Evolutionary conservation across 192 early-diverging fungal species (phyloP), one percentile per base, ranked within the genome.

Genomic region (Dimargaris xerosporica): DNA sequence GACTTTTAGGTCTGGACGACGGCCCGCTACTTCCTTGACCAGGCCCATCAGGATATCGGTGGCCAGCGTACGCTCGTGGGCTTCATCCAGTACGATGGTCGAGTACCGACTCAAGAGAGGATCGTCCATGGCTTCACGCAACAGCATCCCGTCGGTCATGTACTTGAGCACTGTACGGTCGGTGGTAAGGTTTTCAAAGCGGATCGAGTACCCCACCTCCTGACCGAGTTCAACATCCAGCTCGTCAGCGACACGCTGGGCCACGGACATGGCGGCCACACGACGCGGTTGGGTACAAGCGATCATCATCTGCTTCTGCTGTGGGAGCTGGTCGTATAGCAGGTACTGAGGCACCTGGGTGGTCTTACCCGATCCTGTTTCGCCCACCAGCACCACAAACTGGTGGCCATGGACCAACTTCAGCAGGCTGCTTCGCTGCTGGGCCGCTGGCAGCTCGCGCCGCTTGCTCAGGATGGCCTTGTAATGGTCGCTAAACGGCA

Each of bases 191-290:
- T 96, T 93, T 72, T 99, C 95, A 65, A 99, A 99, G 78, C 96
- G 89, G 68, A 99, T 99, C 65, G 83, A 87, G 76, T 98, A 99
- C 56, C 96, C 96, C 28, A 99, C 96, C 71, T 96, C 88, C 46
- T 89, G 80, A 26, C 96, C 94, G n/a, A 98, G 77, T 44, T 77
- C 74, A 13, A 93, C 89, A 65, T 96, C 94, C 78, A 99, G 73
- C 64, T 99, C 96, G 62, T 98, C 94, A 3, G 95, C 87, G 17
- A 99, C 96, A 78, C 96, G 94, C 73, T 93, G 86, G 15, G 96
- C 95, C 45, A 99, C 95, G 42, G 93, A 96, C 90, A 92, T 99
- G n/a, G 96, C 96, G 10, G 96, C 95, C 30, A 99, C 93, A 77
- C 96, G 85, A 70, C 96, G 88, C 19, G 96, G 96, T 67, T 99